Base-by-base conservation (phyloP, 148 eudicot species). In the Spergularia marina region DNA sequence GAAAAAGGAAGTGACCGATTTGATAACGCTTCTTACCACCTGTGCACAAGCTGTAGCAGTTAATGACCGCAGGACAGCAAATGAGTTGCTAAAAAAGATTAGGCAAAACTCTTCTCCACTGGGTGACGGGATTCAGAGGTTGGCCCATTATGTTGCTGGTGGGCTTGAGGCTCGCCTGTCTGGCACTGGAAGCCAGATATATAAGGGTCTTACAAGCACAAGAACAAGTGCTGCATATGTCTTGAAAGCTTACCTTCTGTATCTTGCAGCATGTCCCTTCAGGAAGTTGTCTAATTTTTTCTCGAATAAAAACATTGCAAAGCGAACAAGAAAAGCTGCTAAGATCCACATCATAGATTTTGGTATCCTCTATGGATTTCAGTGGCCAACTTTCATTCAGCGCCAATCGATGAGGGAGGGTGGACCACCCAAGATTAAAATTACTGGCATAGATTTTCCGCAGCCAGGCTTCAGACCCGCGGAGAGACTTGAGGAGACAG, bases 1-100 rank as follows among this genome's bases (percentile, higher is more conserved):
- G 53, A 85, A 76, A 69, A 85, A 85, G 58, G 88, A 87, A 74
- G 88, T 86, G 52, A 73, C 86, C 16, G 94, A 90, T 80, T 77
- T 87, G 68, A 82, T 87, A 63, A 82, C 91, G 61, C 86, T 87
- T 51, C 76, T 90, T 47, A 88, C 83, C 15, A 80, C n/a, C 40
- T 90, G 94, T 85, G 89, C 94, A 17, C 89, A 90, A 67, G 82
- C 91, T 68, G 91, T 88, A 72, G 89, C 91, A 39, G 83, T 79
- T 41, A 89, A 86, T 74, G 90, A 90, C 68, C 80, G 84, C 34
- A 75, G 77, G 39, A 86, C 59, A 17, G 88, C 91, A 18, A 68
- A 68, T 76, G 88, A 83, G 23, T 70, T 87, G 55, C 81, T 90
- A 4, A 83, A 82, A 81, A 77, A 85, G 71, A 86, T 90, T 67